These are phyloP conservation scores for Phaeodactylum tricornutum DNA, from an alignment of 108 stramenopile genomes.

Conservation along the genomic window DNA sequence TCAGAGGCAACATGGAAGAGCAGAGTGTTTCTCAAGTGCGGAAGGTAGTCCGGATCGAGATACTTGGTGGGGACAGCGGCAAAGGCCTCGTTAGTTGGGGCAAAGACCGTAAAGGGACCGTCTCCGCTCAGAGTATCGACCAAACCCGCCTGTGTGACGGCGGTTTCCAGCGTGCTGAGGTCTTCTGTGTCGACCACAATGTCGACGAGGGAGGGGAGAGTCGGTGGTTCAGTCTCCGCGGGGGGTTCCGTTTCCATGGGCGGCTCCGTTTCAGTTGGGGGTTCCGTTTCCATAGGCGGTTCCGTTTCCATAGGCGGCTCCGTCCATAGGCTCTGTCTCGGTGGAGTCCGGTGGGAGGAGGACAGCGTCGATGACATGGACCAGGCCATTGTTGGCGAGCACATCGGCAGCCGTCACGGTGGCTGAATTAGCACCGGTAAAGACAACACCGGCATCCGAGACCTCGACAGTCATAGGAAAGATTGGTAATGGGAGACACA, in stretches of 20 bases:
- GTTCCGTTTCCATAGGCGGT: too few relatives aligned
- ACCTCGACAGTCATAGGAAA: not conserved
- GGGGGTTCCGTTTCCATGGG: too few relatives aligned
- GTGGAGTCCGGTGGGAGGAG: conserved; percentile 8
- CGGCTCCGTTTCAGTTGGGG: too few relatives aligned
- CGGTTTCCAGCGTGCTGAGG: conserved; percentile 24
- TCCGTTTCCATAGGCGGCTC: too few relatives aligned
- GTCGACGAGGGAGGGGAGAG: conserved; percentile 1
- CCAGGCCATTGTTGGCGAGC: conserved; percentile 10
- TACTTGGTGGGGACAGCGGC: not conserved
- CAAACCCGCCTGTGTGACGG: conserved; percentile 19
- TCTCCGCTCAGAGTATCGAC: conserved; percentile 18
- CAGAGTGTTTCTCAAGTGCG: not conserved
- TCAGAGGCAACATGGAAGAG: not conserved
- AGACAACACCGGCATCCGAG: not conserved
- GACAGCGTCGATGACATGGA: conserved; percentile 12
- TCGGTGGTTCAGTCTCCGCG: not conserved
- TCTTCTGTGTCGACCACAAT: conserved; percentile 7
- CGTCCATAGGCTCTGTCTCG: too few relatives aligned
- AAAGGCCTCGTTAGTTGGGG: conserved; percentile 10
- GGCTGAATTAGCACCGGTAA: not conserved
- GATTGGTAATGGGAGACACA: not conserved
- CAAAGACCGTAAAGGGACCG: conserved; percentile 12
- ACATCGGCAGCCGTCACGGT: conserved; percentile 1
- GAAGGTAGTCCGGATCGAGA: too few relatives aligned